Percentiles rank a stretch among this genome's conserved stretches.
Conservation (phyloP, 1,284 basidiomycete genomes). For the Papiliotrema terrestris region DNA sequence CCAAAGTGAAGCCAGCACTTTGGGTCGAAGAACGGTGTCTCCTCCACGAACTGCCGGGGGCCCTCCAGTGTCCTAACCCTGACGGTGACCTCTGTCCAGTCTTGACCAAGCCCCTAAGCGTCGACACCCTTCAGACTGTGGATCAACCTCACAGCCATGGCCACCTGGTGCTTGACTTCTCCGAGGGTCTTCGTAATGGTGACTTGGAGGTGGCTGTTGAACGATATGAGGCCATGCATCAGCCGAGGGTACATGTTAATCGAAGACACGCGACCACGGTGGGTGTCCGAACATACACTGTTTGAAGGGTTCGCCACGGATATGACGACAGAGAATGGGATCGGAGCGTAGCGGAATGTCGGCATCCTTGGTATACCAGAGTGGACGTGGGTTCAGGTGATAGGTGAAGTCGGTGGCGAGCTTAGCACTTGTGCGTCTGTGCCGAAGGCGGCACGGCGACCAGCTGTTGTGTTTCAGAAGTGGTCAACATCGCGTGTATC, state of each 20-base stretch:
- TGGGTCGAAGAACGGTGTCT: slow-evolving; percentile 1
- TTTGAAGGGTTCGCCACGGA: too few relatives aligned
- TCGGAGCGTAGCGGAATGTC: too few relatives aligned
- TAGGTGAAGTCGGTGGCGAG: too few relatives aligned
- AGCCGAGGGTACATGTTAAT: slow-evolving; percentile 1
- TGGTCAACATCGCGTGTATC: too few relatives aligned
- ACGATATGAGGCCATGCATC: neutral
- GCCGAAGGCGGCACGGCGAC: too few relatives aligned
- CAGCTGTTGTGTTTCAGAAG: too few relatives aligned
- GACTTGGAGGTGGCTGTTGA: neutral
- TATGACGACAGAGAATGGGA: too few relatives aligned
- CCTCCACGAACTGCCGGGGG: neutral
- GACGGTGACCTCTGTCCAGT: neutral
- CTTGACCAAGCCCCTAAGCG: neutral
- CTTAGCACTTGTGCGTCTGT: too few relatives aligned
- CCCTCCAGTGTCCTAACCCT: neutral
- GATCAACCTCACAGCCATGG: neutral
- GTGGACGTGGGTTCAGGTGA: too few relatives aligned
- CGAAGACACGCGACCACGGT: too few relatives aligned
- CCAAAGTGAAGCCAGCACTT: slow-evolving; percentile 2
- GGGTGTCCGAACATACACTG: too few relatives aligned
- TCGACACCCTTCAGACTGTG: neutral
- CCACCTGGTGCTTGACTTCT: neutral
- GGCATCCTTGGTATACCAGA: too few relatives aligned
- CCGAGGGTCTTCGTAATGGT: neutral